Evolutionary conservation across 1,139 yeast genomes (phyloP), one percentile per base, ranked within the genome.

Genomic region (Candida freyschussii): DNA sequence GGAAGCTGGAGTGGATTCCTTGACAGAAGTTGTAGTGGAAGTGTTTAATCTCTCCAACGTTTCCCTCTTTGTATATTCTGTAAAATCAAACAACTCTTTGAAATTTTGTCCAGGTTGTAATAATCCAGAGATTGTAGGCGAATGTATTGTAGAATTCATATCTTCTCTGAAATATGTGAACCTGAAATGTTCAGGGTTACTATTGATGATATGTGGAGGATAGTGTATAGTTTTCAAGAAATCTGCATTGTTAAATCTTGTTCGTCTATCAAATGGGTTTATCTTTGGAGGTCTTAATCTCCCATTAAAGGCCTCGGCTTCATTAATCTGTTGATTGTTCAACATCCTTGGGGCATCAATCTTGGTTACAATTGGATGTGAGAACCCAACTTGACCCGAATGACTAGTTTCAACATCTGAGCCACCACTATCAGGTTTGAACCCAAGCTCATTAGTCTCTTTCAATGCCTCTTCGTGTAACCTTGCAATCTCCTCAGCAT

Each of bases 91-190:
- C 20, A 75, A 52, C 39, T 73, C 78, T 12, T 63, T 63, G 47
- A 72, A 72, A 3, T 65, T 60, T 34, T 67, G 72, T 5, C 68
- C 73, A 8, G 74, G 74, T 44, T 72, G 78, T 24, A 86, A 55
- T 21, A 89, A 63, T 0, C 96, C 97, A 11, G 95, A 79, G 21
- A 91, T 77, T 4, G 83, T 79, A 2, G 96, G 91, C 0, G 96
- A 77, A 57, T 91, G 97, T 12, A 91, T 76, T 0, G 98, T 91
- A 12, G 86, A 76, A 13, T 81, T 84, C 46, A 91, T 62, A 50
- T 87, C 95, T 46, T 89, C 96, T 44, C 97, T 68, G 57, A 91
- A 91, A 53, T 89, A 91, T 0, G 97, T 86, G 61, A 84, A 91
- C 41, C 98, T 65, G 45, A 68, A 67, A 36, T 72, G 75, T 29